Evolutionary conservation across 768 basidiomycete species (phyloP), one percentile per base, ranked within the genome.

Genomic region (Serendipita sp.): DNA sequence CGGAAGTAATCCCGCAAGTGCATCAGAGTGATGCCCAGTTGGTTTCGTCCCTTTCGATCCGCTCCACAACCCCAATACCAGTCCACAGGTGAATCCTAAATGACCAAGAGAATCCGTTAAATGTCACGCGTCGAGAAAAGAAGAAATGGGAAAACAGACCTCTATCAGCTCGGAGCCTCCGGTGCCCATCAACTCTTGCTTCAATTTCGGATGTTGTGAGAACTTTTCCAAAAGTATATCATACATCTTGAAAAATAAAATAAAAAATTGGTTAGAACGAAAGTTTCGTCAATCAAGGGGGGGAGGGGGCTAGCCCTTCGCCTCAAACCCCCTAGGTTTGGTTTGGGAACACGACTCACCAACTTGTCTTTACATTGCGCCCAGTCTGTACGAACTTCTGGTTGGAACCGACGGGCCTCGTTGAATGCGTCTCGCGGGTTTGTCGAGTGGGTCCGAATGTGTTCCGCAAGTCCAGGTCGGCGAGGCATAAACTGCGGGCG

Each of bases 1-100:
- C 31, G 53, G 31, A 58, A 58, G 30, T n/a, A 28, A n/a, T 26
- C 56, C 58, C 66, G 63, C 14, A 66, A 30, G 42, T 66, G 42
- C 64, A 68, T 66, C 7, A 68, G 64, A 3, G 67, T 65, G 24
- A 50, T 61, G 9, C 67, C 67, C 5, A 68, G 41, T 63, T 68
- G 63, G 51, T 68, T 68, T 5, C 60, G 34, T 9, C 67, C 67
- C 28, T 58, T 60, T 17, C 61, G 38, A 65, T 67, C 42, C 7
- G 58, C 42, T 9, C 66, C 67, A 34, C 34, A 53, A 28, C 67
- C 67, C 64, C 64, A 68, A 53, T 67, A 68, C 16, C 64, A 2
- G 61, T 67, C 67, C 61, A 56, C 50, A 17, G 34, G 41, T 3
- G 62, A 62, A 48, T 63, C 38, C 44, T 60, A 28, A 7, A 38